Percentiles rank a stretch among this genome's conserved stretches.
These are phyloP conservation scores for Byssochlamys sp. DNA, from an alignment of 2,329 filamentous ascomycete species.

Conservation along the genomic window DNA sequence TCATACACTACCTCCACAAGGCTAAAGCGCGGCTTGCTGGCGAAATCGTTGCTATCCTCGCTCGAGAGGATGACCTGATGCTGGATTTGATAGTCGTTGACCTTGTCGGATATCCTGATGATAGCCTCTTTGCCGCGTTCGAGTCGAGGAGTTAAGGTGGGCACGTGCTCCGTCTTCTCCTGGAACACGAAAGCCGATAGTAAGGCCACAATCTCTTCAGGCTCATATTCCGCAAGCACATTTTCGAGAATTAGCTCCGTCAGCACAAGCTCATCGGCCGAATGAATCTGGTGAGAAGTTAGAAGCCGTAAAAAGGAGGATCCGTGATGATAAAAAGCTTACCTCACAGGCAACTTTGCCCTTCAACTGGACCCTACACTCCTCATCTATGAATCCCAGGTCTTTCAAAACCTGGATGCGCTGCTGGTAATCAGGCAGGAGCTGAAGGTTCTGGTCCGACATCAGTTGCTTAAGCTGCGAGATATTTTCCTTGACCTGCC, in stretches of 20 bases:
- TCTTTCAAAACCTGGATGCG: constrained; percentile 85
- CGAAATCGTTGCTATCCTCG: constrained; percentile 88
- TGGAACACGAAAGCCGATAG: constrained; percentile 95
- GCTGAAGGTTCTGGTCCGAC: constrained; percentile 90
- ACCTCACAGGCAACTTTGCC: constrained; percentile 94
- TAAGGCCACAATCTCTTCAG: constrained; percentile 89
- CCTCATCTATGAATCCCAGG: constrained; percentile 80
- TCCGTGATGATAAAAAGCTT: constrained; percentile 9
- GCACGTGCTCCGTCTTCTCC: constrained; percentile 78
- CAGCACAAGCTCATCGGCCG: constrained; percentile 87
- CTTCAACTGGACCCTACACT: constrained; percentile 82
- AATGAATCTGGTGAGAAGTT: constrained; percentile 57
- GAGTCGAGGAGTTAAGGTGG: constrained; percentile 70
- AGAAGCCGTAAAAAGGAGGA: constrained; percentile 4
- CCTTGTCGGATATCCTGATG: constrained; percentile 79
- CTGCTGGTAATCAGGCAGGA: constrained; percentile 93
- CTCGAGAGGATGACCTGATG: constrained; percentile 85
- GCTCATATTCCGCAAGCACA: constrained; percentile 86
- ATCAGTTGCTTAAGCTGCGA: constrained; percentile 75
- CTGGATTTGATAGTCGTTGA: constrained; percentile 78
- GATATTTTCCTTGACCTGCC: constrained; percentile 91
- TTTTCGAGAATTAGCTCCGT: constrained; percentile 96
- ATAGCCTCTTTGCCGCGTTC: constrained; percentile 78
- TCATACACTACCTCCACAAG: constrained; percentile 97
- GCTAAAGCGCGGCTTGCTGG: constrained; percentile 75